A percentile compares a stretch with the other conserved stretches of the same genome.
These are phyloP conservation scores for Debaryomyces prosopidis DNA, from an alignment of 805 yeast genomes.

Conservation along the genomic window DNA sequence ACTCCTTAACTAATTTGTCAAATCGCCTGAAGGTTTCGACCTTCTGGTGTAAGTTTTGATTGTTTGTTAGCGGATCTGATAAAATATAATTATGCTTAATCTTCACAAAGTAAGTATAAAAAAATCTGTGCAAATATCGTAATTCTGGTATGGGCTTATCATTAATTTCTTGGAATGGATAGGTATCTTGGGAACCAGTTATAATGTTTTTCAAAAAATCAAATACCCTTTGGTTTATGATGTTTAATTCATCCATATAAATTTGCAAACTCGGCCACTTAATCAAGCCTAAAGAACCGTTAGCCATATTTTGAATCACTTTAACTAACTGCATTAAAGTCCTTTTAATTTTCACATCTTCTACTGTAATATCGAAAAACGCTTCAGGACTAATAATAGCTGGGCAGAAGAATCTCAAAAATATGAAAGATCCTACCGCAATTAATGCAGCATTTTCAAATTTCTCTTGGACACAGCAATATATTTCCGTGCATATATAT, in stretches of 20 bases:
- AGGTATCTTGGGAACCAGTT: slow-evolving; percentile 10
- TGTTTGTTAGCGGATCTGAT: slow-evolving; percentile 16
- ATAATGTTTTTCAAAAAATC: slow-evolving; percentile 25
- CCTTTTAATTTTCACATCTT: slow-evolving; percentile 49
- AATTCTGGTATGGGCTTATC: slow-evolving; percentile 37
- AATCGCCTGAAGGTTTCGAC: slow-evolving; percentile 33
- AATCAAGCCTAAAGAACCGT: slow-evolving; percentile 65
- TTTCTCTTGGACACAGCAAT: slow-evolving; percentile 53
- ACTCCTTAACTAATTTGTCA: slow-evolving; percentile 46
- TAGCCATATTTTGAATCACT: slow-evolving; percentile 82
- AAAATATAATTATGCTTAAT: slow-evolving; percentile 31
- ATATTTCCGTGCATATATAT: slow-evolving; percentile 67
- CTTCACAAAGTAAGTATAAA: slow-evolving; percentile 33
- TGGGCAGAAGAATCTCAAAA: slow-evolving; percentile 84
- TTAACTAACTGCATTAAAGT: slow-evolving; percentile 78
- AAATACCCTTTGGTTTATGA: slow-evolving; percentile 27
- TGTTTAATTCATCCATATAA: slow-evolving; percentile 39
- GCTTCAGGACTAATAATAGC: slow-evolving; percentile 88
- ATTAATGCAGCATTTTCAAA: slow-evolving; percentile 60
- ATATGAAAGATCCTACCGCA: slow-evolving; percentile 85
- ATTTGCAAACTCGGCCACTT: slow-evolving; percentile 60
- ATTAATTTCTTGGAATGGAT: slow-evolving; percentile 25
- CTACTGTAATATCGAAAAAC: slow-evolving; percentile 31
- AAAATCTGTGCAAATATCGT: slow-evolving; percentile 41
- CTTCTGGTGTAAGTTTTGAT: slow-evolving; percentile 19